Evolutionary conservation across 2,329 filamentous ascomycete species (phyloP).

Genomic region (Plenodomus biglobosus): DNA sequence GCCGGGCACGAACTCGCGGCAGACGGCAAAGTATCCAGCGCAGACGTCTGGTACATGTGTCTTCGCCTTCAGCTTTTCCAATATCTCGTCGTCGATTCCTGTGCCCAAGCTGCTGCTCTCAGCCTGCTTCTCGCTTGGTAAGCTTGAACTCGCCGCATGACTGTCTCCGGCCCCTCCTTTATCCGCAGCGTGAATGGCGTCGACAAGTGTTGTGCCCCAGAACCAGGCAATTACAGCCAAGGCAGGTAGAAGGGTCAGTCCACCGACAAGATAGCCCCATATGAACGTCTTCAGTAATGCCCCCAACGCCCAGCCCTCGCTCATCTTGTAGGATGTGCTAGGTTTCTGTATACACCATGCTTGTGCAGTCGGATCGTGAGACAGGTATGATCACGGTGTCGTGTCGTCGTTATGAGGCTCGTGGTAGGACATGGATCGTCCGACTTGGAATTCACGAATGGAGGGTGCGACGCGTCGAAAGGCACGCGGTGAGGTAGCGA

Average conservation of each 20-base stretch:
- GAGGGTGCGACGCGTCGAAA: background rate
- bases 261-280: conserved; percentile 30
- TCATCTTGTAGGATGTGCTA: conserved; percentile 28
- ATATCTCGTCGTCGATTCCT: conserved; percentile 26
- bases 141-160: background rate
- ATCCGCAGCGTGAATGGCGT: conserved; percentile 1
- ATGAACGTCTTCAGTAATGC: conserved; percentile 28
- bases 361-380: conserved; percentile 1
- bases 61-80: conserved; percentile 26
- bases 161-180: conserved; percentile 1
- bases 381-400: background rate
- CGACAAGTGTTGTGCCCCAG: conserved; percentile 19
- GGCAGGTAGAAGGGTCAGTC: conserved; percentile 24
- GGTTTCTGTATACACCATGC: conserved; percentile 16
- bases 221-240: conserved; percentile 22
- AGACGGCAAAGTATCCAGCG: conserved; percentile 93
- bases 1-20: conserved; percentile 86
- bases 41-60: conserved; percentile 73
- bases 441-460: background rate
- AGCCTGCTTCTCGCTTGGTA: conserved; percentile 11
- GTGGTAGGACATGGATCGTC: background rate
- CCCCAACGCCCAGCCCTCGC: conserved; percentile 29
- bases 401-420: background rate
- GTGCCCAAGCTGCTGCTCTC: conserved; percentile 16
- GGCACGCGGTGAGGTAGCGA: background rate